Percentiles rank a stretch among this genome's conserved stretches.
Evolutionary conservation across 495 filamentous ascomycete genomes (phyloP).

Genomic region (Halenospora varia): DNA sequence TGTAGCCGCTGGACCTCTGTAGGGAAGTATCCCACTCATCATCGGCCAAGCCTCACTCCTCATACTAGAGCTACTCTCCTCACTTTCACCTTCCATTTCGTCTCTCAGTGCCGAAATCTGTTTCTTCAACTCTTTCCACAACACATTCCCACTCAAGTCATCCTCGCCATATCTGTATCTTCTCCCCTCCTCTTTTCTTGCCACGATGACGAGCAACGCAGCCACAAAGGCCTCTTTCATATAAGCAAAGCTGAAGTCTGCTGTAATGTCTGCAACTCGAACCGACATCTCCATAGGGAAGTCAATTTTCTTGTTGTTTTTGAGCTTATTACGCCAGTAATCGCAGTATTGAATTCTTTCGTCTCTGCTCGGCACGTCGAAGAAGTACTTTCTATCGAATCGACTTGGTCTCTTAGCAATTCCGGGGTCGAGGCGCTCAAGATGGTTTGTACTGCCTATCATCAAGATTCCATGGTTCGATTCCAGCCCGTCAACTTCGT

Average conservation of each 20-base stretch:
- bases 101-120: constrained; percentile 50
- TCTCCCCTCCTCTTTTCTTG: constrained; percentile 12
- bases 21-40: constrained; percentile 5
- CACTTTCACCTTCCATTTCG: constrained; percentile 43
- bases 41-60: constrained; percentile 12
- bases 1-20: neutral
- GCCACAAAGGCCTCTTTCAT: constrained; percentile 63
- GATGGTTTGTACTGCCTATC: constrained; percentile 59
- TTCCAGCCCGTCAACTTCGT: constrained; percentile 66
- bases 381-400: constrained; percentile 63
- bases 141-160: constrained; percentile 38
- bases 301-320: constrained; percentile 46
- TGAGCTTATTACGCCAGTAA: constrained; percentile 56
- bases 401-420: constrained; percentile 60
- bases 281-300: constrained; percentile 50
- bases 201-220: constrained; percentile 46
- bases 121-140: constrained; percentile 55
- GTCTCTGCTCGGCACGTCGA: constrained; percentile 46
- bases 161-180: constrained; percentile 30
- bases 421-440: constrained; percentile 56
- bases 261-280: constrained; percentile 54
- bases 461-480: constrained; percentile 65
- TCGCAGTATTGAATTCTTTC: constrained; percentile 54
- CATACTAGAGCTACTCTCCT: neutral
- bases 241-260: constrained; percentile 61